Evolutionary conservation across 2,329 filamentous ascomycete species (phyloP), one percentile per base, ranked within the genome.

Genomic region (Cladosporium phlei): DNA sequence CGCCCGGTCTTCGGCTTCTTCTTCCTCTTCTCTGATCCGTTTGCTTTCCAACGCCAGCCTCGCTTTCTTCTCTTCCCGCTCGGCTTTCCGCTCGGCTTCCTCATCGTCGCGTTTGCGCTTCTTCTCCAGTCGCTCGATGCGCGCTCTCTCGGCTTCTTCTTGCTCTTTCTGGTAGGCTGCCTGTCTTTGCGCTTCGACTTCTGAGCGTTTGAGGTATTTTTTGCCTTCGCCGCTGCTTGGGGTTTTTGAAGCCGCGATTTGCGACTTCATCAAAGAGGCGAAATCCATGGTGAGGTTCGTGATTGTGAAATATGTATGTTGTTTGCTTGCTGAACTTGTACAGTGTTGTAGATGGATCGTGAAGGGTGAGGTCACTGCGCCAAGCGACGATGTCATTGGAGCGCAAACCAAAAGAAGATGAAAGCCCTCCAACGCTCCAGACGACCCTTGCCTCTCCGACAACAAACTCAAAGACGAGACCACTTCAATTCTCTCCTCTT

Each of bases 91-190:
- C 19, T 81, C 78, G 2, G 82, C 82, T 47, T 86, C 85, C 20
- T 95, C 90, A 27, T 95, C 90, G 45, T 97, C 91, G 19, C 82
- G 79, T 67, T 94, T 93, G 56, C 91, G 86, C 70, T 97, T 97
- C 57, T 85, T 82, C 1, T 79, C 77, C 1, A 80, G 72, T 53
- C 82, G 83, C 51, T 84, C 80, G 49, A 81, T 74, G 21, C 87
- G 86, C 60, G 87, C 82, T 29, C 74, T 76, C 56, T 89, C 86
- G 43, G 88, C 73, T 3, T 78, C 78, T 54, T 81, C 80, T 66
- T 97, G 90, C 59, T 95, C 88, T 11, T 85, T 84, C 2, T 81
- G 72, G 70, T 98, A 98, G 51, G 83, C 80, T 29, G 82, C 84
- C 61, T 86, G 75, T 44, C 93, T 84, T 59, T 86, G 81, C 44